phyloP scores from a whole-genome alignment of 345 rosid species.

The Passiflora organensis region DNA sequence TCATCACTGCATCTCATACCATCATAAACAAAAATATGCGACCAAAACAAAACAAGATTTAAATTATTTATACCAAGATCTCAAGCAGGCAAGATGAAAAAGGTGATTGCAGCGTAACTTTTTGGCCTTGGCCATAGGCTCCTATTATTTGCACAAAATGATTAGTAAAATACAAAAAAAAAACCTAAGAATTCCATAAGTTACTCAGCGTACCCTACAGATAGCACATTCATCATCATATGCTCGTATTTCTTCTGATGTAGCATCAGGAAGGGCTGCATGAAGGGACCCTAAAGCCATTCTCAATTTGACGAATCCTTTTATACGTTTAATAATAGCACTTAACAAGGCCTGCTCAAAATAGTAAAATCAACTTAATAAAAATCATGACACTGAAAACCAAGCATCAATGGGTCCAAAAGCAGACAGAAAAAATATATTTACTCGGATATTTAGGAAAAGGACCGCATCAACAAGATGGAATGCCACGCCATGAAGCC shows the following conservation, averaged over 20 bases:
- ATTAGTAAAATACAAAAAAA: neutral
- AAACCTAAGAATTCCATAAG: constrained; percentile 1
- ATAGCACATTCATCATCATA: constrained; percentile 99
- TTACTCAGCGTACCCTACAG: constrained; percentile 66
- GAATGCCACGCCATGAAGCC: constrained; percentile 95
- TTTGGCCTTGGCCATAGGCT: constrained; percentile 99
- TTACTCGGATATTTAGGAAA: constrained; percentile 87
- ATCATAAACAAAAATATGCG: constrained; percentile 11
- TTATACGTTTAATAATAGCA: constrained; percentile 81
- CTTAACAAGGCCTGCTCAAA: constrained; percentile 79
- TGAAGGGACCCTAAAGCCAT: constrained; percentile 84
- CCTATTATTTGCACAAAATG: constrained; percentile 46
- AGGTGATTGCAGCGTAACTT: constrained; percentile 86
- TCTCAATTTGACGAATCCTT: constrained; percentile 80
- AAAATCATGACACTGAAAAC: neutral
- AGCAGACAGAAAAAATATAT: constrained; percentile 15
- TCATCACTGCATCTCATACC: constrained; percentile 12
- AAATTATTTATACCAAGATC: constrained; percentile 74
- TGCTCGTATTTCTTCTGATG: constrained; percentile 72
- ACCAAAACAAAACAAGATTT: constrained; percentile 2
- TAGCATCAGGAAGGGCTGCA: constrained; percentile 99
- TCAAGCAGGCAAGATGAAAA: constrained; percentile 94
- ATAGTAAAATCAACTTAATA: constrained; percentile 13
- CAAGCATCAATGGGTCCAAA: neutral
- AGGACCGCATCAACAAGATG: constrained; percentile 91